A percentile compares a stretch with the other conserved stretches of the same genome.
Conservation (phyloP, 1,139 yeast species). For the Suhomyces yuchorum region DNA sequence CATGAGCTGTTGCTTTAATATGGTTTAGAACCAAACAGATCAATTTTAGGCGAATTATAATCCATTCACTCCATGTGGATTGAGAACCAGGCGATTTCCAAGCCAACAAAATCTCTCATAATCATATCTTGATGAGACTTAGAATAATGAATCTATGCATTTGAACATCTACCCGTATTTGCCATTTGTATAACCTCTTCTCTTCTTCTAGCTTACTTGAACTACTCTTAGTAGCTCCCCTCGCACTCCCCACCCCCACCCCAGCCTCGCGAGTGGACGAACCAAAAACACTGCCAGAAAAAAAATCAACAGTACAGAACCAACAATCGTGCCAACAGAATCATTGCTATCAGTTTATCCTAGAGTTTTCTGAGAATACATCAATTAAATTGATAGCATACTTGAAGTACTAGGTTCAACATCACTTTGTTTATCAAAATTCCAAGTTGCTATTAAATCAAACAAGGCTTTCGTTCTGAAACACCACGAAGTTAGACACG, state of each 20-base stretch:
- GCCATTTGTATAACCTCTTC: neutral
- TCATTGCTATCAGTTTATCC: constrained; percentile 5
- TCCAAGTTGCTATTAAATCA: neutral
- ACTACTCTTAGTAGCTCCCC: neutral
- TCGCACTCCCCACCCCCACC: constrained; percentile 3
- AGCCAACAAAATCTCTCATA: neutral
- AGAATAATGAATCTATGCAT: too few relatives aligned
- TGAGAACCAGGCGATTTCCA: neutral
- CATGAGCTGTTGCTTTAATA: neutral
- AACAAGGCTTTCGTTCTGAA: neutral
- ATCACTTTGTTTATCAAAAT: neutral
- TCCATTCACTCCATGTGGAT: neutral
- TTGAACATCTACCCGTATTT: too few relatives aligned
- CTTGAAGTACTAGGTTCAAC: neutral
- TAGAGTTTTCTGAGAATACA: constrained; percentile 2
- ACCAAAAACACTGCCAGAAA: constrained; percentile 13
- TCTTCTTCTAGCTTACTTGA: neutral
- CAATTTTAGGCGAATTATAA: neutral
- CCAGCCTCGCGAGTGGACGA: constrained; percentile 13
- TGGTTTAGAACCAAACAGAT: neutral
- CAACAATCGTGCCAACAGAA: constrained; percentile 2
- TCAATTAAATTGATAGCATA: constrained; percentile 1
- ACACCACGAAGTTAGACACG: constrained; percentile 1
- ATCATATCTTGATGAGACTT: neutral
- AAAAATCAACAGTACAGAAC: constrained; percentile 9